phyloP scores from a whole-genome alignment of 2,329 filamentous ascomycete genomes.

The Chrysosporium keratinophilum region DNA sequence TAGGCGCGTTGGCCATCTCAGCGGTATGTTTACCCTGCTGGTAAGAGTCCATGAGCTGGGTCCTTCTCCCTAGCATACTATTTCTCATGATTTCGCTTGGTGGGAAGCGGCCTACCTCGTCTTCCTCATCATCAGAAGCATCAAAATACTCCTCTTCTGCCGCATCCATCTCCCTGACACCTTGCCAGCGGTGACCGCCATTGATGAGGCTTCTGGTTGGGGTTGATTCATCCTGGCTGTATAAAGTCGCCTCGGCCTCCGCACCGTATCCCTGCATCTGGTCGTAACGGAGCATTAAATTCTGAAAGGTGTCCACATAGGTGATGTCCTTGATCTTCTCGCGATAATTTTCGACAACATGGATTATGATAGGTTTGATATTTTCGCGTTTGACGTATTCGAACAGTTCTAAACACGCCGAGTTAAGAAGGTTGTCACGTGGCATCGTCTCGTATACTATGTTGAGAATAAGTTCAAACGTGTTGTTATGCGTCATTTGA shows the following conservation, averaged over 20 bases:
- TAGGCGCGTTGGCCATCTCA: constrained; percentile 34
- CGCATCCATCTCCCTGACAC: constrained; percentile 71
- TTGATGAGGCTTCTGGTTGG: constrained; percentile 40
- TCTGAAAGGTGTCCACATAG: constrained; percentile 76
- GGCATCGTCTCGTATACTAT: constrained; percentile 78
- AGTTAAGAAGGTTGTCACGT: constrained; percentile 85
- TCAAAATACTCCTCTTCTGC: constrained; percentile 94
- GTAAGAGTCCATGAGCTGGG: constrained; percentile 22
- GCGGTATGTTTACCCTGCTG: constrained; percentile 31
- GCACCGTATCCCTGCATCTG: constrained; percentile 59
- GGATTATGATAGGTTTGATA: constrained; percentile 68
- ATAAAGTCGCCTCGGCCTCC: constrained; percentile 54
- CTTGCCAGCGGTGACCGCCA: constrained; percentile 53
- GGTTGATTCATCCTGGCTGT: constrained; percentile 57
- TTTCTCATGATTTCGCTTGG: constrained; percentile 5
- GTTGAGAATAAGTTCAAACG: constrained; percentile 74
- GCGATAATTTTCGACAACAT: constrained; percentile 74
- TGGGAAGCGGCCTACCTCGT: constrained; percentile 37
- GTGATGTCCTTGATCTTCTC: constrained; percentile 65
- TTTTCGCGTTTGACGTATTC: constrained; percentile 77
- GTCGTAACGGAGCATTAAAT: constrained; percentile 66
- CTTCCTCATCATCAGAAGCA: constrained; percentile 74
- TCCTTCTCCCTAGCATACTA: constrained; percentile 5
- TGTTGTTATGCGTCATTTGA: constrained; percentile 68
- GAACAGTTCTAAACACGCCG: constrained; percentile 87